phyloP scores from a whole-genome alignment of 2,329 filamentous ascomycete genomes.

The Plectosphaerella plurivora region DNA sequence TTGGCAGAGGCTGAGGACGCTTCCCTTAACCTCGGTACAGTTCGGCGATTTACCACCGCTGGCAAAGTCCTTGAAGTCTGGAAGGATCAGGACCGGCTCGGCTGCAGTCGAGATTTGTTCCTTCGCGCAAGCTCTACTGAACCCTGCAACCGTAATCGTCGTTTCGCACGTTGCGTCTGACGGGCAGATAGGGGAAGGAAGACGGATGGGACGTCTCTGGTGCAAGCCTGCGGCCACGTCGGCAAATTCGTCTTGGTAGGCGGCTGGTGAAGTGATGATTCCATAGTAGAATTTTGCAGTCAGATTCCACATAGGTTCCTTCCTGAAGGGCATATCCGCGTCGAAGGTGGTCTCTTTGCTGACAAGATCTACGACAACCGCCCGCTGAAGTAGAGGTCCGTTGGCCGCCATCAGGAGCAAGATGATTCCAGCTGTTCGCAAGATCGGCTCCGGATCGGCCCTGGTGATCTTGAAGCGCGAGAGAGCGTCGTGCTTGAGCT shows the following conservation, averaged over 20 bases:
- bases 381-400: not conserved
- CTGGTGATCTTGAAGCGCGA: not conserved
- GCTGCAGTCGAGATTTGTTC: too few relatives aligned
- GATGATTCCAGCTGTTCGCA: not conserved
- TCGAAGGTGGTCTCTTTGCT: not conserved
- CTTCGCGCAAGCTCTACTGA: not conserved
- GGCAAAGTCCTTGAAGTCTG: too few relatives aligned
- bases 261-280: not conserved
- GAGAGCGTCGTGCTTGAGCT: not conserved
- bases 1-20: too few relatives aligned
- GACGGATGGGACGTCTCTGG: not conserved
- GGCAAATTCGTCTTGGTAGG: not conserved
- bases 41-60: too few relatives aligned
- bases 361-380: not conserved
- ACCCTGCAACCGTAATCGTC: not conserved
- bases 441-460: not conserved
- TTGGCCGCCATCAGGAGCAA: not conserved
- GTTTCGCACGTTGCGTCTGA: not conserved
- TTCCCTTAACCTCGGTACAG: too few relatives aligned
- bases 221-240: not conserved
- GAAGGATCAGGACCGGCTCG: too few relatives aligned
- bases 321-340: not conserved
- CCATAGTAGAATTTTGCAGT: not conserved
- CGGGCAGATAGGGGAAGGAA: not conserved
- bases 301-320: not conserved